Percentiles rank a stretch among this genome's conserved stretches.
These are phyloP conservation scores for Alternaria sp. DNA, from an alignment of 2,329 filamentous ascomycete species.

Conservation along the genomic window DNA sequence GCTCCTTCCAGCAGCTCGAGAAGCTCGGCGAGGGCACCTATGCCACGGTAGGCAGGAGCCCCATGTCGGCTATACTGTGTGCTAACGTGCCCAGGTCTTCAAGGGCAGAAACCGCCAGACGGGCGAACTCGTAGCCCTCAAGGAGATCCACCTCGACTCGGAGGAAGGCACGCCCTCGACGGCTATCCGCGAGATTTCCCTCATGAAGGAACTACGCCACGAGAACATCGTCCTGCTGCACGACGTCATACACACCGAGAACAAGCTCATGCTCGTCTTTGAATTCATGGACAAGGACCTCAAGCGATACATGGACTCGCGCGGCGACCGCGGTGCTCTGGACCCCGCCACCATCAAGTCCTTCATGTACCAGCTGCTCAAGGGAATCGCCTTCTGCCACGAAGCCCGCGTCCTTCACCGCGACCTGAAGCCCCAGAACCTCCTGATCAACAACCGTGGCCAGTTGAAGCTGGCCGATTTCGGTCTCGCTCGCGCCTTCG, in stretches of 20 bases:
- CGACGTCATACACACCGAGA: conserved; percentile 99
- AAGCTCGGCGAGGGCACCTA: conserved; percentile 98
- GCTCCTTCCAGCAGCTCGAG: conserved; percentile 98
- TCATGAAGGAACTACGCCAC: conserved; percentile 99
- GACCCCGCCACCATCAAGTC: conserved; percentile 94
- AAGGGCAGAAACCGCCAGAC: conserved; percentile 98
- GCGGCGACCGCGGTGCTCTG: conserved; percentile 86
- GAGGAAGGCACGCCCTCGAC: conserved; percentile 98
- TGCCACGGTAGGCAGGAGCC: conserved; percentile 75
- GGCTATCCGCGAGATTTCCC: conserved; percentile 95
- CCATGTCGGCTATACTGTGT: neutral
- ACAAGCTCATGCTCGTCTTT: conserved; percentile 99
- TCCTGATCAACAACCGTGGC: conserved; percentile 91
- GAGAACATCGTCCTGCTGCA: conserved; percentile 97
- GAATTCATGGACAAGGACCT: conserved; percentile 99
- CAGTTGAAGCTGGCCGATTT: conserved; percentile 94
- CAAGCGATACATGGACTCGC: conserved; percentile 97
- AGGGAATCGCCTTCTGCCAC: conserved; percentile 97
- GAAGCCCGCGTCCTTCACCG: conserved; percentile 95
- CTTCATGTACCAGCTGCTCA: conserved; percentile 97
- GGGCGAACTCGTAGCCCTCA: conserved; percentile 92
- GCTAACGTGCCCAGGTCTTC: conserved; percentile 75
- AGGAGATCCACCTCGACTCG: conserved; percentile 98
- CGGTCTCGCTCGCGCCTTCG: conserved; percentile 90
- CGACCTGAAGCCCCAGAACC: conserved; percentile 94